phyloP scores from a whole-genome alignment of 108 stramenopile species.

The Nitzschia putrida region DNA sequence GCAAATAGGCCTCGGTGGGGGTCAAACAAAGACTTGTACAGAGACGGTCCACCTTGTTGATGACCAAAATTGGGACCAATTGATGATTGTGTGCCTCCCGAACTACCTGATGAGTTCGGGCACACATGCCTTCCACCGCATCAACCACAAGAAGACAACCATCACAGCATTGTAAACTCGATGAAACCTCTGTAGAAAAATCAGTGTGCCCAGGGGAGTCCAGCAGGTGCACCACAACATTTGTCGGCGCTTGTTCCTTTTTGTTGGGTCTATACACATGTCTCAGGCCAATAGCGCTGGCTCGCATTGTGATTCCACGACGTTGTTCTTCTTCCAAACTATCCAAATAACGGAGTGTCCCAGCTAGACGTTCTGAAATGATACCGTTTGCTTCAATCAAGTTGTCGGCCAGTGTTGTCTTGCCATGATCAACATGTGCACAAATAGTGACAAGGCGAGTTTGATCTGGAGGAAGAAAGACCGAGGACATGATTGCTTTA shows the following conservation, averaged over 20 bases:
- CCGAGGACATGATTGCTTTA: conserved; percentile 12
- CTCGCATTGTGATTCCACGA: conserved; percentile 98
- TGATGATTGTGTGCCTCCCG: conserved; percentile 90
- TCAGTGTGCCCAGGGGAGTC: conserved; percentile 99
- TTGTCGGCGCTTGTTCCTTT: conserved; percentile 22
- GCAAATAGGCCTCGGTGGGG: conserved; percentile 85
- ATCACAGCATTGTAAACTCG: conserved; percentile 92
- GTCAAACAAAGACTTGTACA: conserved; percentile 76
- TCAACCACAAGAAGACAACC: conserved; percentile 94
- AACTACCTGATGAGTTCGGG: conserved; percentile 94
- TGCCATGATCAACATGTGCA: conserved; percentile 99
- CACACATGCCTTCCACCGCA: conserved; percentile 93
- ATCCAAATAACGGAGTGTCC: conserved; percentile 85
- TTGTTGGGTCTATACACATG: conserved; percentile 45
- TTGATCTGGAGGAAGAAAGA: conserved; percentile 68
- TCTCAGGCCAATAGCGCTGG: conserved; percentile 86
- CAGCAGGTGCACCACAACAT: conserved; percentile 90
- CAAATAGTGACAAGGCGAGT: conserved; percentile 95
- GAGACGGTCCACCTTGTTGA: conserved; percentile 94
- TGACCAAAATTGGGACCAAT: conserved; percentile 87
- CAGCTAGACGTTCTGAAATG: conserved; percentile 83
- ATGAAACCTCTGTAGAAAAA: conserved; percentile 93
- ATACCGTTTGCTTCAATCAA: conserved; percentile 89
- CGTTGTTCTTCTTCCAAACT: conserved; percentile 89
- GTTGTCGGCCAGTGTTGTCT: conserved; percentile 96